Percentiles rank a stretch among this genome's conserved stretches.
phyloP scores from a whole-genome alignment of 352 stramenopile species.

The Phytophthora lateralis region DNA sequence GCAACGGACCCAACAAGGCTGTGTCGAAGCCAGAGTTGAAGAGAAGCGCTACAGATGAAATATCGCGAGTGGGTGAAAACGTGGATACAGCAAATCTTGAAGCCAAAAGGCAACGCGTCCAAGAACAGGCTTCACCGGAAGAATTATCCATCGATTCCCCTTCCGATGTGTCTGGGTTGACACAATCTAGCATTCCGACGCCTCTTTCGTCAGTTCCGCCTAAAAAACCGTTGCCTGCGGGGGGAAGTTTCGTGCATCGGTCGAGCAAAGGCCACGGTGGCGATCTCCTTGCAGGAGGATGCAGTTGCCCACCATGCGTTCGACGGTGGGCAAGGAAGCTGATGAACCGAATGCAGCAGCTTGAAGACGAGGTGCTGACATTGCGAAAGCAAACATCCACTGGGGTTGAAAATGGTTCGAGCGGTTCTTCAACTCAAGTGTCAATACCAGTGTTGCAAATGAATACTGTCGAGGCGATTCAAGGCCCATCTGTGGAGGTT shows the following conservation, averaged over 20 bases:
- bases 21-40: conserved; percentile 10
- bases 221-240: background rate
- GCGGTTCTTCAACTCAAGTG: conserved; percentile 1
- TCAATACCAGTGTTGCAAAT: background rate
- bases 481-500: background rate
- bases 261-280: conserved; percentile 28
- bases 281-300: conserved; percentile 39
- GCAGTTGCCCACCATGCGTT: conserved; percentile 41
- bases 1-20: background rate
- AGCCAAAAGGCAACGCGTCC: conserved; percentile 20
- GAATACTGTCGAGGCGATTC: background rate
- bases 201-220: background rate
- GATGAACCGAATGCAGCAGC: conserved; percentile 41
- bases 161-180: conserved; percentile 19
- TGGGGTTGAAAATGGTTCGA: conserved; percentile 1
- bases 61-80: background rate
- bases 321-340: conserved; percentile 39
- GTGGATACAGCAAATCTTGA: conserved; percentile 5
- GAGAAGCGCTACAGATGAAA: conserved; percentile 8
- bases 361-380: conserved; percentile 39
- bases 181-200: conserved; percentile 3
- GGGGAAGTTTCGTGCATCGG: conserved; percentile 25
- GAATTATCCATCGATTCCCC: conserved; percentile 3
- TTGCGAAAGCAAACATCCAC: conserved; percentile 17
- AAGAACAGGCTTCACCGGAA: conserved; percentile 12